Evolutionary conservation across 441 rosid genomes (phyloP).

Genomic region (Mallotus repandus): DNA sequence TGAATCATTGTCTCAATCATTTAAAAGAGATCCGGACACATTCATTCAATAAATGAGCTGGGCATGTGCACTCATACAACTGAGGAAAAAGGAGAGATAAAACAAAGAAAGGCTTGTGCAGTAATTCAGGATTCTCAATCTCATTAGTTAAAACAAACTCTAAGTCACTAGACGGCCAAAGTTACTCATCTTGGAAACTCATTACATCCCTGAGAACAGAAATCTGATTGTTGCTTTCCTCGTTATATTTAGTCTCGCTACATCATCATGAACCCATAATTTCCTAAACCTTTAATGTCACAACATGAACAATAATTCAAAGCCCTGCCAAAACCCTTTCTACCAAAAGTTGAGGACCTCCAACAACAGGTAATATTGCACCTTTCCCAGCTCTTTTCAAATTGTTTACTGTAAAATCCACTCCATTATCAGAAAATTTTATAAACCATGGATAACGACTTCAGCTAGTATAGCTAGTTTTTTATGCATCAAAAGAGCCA

Average conservation of each 20-base stretch:
- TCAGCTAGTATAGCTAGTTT: background rate
- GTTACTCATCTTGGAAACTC: background rate
- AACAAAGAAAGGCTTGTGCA: background rate
- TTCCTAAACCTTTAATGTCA: background rate
- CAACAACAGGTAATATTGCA: background rate
- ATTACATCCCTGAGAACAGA: background rate
- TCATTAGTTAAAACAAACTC: background rate
- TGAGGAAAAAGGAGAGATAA: background rate
- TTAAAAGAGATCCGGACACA: background rate
- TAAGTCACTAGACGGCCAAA: background rate
- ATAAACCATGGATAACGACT: background rate
- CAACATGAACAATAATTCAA: background rate
- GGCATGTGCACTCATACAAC: background rate
- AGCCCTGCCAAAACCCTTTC: background rate
- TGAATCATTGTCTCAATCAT: background rate
- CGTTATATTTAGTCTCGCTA: background rate
- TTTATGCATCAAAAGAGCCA: constrained; percentile 1
- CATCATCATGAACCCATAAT: background rate
- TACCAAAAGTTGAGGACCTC: background rate
- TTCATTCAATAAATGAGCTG: background rate
- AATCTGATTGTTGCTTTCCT: background rate
- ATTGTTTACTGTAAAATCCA: background rate
- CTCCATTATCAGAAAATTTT: background rate
- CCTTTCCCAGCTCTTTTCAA: constrained; percentile 6
- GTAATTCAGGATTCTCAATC: background rate